phyloP scores from a whole-genome alignment of 2,329 filamentous ascomycete species.

The Lomentospora prolificans region DNA sequence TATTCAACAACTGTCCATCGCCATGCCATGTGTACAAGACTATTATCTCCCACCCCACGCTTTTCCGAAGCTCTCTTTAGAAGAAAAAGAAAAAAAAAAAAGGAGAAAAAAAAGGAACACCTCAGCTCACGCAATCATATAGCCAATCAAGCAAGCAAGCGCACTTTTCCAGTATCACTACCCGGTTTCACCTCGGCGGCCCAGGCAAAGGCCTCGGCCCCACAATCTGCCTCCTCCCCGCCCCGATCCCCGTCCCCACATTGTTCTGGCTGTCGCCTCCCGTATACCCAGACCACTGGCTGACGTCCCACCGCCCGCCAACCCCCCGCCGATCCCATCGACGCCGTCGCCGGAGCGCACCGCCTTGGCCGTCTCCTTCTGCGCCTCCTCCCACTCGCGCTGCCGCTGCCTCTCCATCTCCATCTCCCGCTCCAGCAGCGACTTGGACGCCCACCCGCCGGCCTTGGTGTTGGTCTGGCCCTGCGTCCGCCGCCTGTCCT shows the following conservation, averaged over 20 bases:
- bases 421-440: slow-evolving; percentile 70
- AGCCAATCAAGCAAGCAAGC: no score
- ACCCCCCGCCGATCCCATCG: slow-evolving; percentile 57
- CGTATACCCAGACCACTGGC: slow-evolving; percentile 65
- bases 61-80: background rate
- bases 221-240: slow-evolving; percentile 67
- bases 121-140: background rate
- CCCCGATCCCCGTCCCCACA: slow-evolving; percentile 55
- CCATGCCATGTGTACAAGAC: background rate
- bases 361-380: slow-evolving; percentile 52
- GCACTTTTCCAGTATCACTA: no score
- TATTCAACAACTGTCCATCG: background rate
- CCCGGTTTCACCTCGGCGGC: slow-evolving; percentile 5
- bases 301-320: slow-evolving; percentile 63
- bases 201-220: slow-evolving; percentile 59
- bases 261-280: slow-evolving; percentile 67
- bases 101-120: background rate
- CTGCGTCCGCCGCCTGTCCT: slow-evolving; percentile 49
- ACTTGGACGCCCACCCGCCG: slow-evolving; percentile 55
- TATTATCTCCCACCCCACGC: background rate
- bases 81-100: background rate
- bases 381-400: slow-evolving; percentile 69
- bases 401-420: slow-evolving; percentile 69
- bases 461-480: slow-evolving; percentile 53
- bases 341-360: slow-evolving; percentile 38